Base-by-base conservation (phyloP, 2,329 filamentous ascomycete species). In the Scedosporium dehoogii region DNA sequence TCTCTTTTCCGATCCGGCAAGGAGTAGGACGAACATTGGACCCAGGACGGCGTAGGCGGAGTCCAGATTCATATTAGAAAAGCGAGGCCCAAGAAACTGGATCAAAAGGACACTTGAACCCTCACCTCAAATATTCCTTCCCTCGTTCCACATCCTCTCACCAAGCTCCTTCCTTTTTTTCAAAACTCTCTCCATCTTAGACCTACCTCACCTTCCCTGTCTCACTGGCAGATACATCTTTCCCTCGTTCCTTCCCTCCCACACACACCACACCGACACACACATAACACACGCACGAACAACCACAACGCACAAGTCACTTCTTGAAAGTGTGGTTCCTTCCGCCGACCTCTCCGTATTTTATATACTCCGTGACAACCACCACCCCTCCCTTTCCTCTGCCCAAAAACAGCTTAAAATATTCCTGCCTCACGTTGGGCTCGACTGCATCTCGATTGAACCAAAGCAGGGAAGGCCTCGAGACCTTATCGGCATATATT, bases 361-460 rank as follows among this genome's bases (percentile, higher is more conserved):
- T 44, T 42, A 58, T 27, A 46, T 29, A 21, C 56, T 58, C 27
- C 27, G 27, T 58, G 33, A 38, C n/a, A 18, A n/a, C 51, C 53
- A 42, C 46, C 59, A 53, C 46, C 60, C 60, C 60, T 23, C 70
- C 68, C 69, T 70, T 70, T 59, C 60, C 56, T 58, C 60, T 44
- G 56, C 58, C 51, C 58, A 57, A 62, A 63, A 62, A 63, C 62
- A 63, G 63, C 61, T 64, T 63, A 63, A 63, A 55, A 62, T 58
- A 64, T 60, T 64, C 61, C 66, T 63, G 72, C 75, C 72, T 74
- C 74, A 72, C 74, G 75, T 83, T 82, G 77, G 81, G 81, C 79
- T 80, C 75, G 74, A 79, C 75, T 83, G 81, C 81, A 81, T 82
- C 72, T 67, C 65, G 67, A 66, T 62, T 64, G 59, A 53, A 53